Conservation (phyloP, 1,139 yeast genomes). For the Suhomyces yuchorum region DNA sequence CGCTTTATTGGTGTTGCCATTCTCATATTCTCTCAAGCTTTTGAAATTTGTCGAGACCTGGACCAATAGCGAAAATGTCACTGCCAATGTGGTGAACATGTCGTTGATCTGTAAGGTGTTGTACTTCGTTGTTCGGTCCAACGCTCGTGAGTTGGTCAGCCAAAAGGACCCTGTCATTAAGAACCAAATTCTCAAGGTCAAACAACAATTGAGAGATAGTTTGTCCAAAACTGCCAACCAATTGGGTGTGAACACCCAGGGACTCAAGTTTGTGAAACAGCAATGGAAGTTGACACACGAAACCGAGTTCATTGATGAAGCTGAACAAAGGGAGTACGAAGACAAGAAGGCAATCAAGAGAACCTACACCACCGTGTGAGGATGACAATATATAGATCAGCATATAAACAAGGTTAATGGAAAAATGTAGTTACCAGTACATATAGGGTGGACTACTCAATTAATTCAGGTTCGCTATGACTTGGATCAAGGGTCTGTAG, state of each 20-base stretch:
- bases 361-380: constrained; percentile 49
- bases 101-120: constrained; percentile 73
- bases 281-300: constrained; percentile 83
- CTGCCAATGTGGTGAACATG: constrained; percentile 50
- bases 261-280: constrained; percentile 67
- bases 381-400: background rate
- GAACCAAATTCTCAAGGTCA: constrained; percentile 59
- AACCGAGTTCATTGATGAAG: constrained; percentile 72
- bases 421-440: background rate
- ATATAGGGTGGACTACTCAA: too few species aligned
- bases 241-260: constrained; percentile 87
- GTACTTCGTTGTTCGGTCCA: constrained; percentile 69
- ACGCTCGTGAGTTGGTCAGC: constrained; percentile 72
- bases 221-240: constrained; percentile 55
- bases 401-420: background rate
- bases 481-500: too few species aligned
- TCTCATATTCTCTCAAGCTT: constrained; percentile 74
- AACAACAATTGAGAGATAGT: constrained; percentile 54
- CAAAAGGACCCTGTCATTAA: constrained; percentile 66
- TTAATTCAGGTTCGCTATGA: too few species aligned
- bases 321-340: constrained; percentile 55
- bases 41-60: constrained; percentile 75
- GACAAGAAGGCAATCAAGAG: constrained; percentile 69
- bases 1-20: constrained; percentile 86
- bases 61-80: constrained; percentile 54